These are phyloP conservation scores for Microsporum ferrugineum DNA, from an alignment of 2,329 filamentous ascomycete species.

Conservation along the genomic window DNA sequence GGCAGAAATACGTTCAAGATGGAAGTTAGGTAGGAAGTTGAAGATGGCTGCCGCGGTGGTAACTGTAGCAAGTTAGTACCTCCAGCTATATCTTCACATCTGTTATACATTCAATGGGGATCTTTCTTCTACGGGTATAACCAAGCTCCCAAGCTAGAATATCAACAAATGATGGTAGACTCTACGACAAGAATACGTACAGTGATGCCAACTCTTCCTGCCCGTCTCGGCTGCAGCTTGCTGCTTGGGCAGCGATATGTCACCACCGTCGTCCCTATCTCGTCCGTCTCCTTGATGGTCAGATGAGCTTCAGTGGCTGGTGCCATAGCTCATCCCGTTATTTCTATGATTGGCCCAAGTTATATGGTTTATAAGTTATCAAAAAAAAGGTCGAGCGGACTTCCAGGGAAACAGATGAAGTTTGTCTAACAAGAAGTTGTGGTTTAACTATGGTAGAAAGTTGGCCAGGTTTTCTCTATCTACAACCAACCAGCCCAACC, in stretches of 20 bases:
- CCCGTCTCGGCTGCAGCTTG: neutral
- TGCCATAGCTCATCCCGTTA: neutral
- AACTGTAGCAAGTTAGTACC: neutral
- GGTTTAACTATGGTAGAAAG: too few relatives aligned
- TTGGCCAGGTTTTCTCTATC: too few relatives aligned
- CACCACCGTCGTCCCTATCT: neutral
- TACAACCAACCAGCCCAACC: too few relatives aligned
- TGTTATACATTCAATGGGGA: neutral
- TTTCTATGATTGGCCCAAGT: neutral
- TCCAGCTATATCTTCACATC: neutral
- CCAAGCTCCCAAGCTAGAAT: neutral
- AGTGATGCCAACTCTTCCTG: neutral
- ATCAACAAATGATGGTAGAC: too few relatives aligned
- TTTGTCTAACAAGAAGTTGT: too few relatives aligned
- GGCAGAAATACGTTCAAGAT: slow-evolving; percentile 68
- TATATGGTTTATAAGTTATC: too few relatives aligned
- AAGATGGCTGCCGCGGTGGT: slow-evolving; percentile 17
- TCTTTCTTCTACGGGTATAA: neutral
- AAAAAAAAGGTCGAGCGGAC: too few relatives aligned
- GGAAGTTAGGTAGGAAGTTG: slow-evolving; percentile 23
- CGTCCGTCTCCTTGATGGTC: slow-evolving; percentile 1
- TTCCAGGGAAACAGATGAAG: too few relatives aligned
- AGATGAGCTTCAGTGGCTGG: neutral
- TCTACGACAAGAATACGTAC: neutral
- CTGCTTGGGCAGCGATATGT: neutral